Percentiles rank a stretch among this genome's conserved stretches.
Conservation (phyloP, 2,329 filamentous ascomycete genomes). For the Monosporascus sp. region DNA sequence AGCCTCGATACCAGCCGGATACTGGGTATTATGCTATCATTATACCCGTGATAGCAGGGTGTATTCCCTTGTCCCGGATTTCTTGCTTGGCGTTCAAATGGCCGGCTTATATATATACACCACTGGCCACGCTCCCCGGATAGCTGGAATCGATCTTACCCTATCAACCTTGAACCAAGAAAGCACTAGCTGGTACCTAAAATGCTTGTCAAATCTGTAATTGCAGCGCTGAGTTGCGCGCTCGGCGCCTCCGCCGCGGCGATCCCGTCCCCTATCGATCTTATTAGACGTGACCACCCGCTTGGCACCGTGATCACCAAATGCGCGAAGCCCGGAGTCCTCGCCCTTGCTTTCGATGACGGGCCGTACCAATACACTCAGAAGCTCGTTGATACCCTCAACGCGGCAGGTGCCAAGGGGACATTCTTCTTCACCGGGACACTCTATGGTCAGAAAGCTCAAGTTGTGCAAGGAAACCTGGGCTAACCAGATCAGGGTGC, state of each 20-base stretch:
- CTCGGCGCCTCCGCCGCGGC: slow-evolving; percentile 23
- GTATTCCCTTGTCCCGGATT: neutral
- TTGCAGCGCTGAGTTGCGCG: slow-evolving; percentile 17
- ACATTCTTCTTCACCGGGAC: slow-evolving; percentile 52
- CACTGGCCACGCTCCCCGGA: neutral
- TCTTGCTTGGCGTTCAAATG: neutral
- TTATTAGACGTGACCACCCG: slow-evolving; percentile 35
- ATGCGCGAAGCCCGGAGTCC: slow-evolving; percentile 37
- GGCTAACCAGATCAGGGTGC: slow-evolving; percentile 25
- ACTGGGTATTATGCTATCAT: neutral
- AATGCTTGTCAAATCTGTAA: slow-evolving; percentile 22
- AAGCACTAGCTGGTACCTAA: neutral
- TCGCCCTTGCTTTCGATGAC: slow-evolving; percentile 52
- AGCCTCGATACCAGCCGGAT: neutral
- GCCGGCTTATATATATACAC: neutral
- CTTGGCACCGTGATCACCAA: slow-evolving; percentile 40
- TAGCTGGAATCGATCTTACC: neutral
- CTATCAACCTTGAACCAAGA: neutral
- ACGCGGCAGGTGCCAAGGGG: slow-evolving; percentile 42
- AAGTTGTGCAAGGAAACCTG: neutral
- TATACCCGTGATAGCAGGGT: neutral
- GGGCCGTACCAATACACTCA: slow-evolving; percentile 46
- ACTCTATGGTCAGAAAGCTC: slow-evolving; percentile 32
- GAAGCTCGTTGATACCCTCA: slow-evolving; percentile 45
- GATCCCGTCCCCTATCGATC: slow-evolving; percentile 33